Base-by-base conservation (phyloP, 345 rosid genomes). In the Boechera retrofracta region DNA sequence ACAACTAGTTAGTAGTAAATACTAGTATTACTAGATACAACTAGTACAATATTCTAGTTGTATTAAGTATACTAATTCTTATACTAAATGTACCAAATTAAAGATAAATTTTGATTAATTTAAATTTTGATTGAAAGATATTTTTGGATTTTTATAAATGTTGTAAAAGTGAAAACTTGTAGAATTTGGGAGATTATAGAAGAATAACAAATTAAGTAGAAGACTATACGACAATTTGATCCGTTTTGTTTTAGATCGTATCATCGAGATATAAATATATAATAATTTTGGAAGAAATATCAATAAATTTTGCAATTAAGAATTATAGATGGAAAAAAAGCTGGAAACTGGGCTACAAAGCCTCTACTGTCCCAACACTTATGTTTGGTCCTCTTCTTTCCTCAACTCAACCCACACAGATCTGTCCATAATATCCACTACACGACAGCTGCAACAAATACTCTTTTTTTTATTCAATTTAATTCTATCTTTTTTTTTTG, bases 301-400 rank as follows among this genome's bases (percentile, higher is more conserved):
- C 4, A 64, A 56, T 66, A 75, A 59, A 67, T 21, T 21, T 21
- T 21, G 24, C 24, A 58, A 75, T 68, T 7, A 63, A 42, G 6
- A 42, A 18, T 4, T 7, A 60, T 10, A 55, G 35, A 48, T 69
- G 45, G 48, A 35, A 61, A 68, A 68, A 76, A 68, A 76, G 70
- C 70, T 69, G 75, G 62, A 72, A 72, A 73, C 63, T 77, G 72
- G 67, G 66, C 72, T 56, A 77, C 61, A 71, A 64, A 77, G 65
- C 57, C 49, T 71, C 9, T 18, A 55, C 42, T 64, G 72, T 57
- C 65, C 16, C 66, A 47, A 29, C 42, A 77, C 75, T 21, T 47
- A 48, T 72, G 61, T 62, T 65, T 65, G 81, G 80, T 77, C 76
- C 68, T 71, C 66, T 70, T 56, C 18, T 72, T 38, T 58, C 72